Evolutionary conservation across 306 rosid species (phyloP).

Genomic region (Ammopiptanthus mongolicus): DNA sequence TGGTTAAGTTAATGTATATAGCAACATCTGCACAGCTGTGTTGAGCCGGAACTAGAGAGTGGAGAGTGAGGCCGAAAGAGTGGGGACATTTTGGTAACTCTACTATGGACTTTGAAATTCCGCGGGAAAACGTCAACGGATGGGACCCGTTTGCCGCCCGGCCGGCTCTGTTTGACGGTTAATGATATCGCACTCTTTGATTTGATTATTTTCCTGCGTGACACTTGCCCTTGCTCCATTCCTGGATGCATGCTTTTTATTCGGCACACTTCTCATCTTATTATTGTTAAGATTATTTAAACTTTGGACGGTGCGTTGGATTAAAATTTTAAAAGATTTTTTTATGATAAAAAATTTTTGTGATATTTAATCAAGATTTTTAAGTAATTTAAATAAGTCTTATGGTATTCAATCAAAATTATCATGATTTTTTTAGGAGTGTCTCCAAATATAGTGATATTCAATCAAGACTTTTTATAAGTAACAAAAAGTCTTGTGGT

Average conservation of each 20-base stretch:
- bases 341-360: no score
- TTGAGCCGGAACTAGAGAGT: neutral
- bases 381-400: no score
- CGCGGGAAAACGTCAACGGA: slow-evolving; percentile 17
- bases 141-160: slow-evolving; percentile 34
- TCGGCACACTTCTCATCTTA: neutral
- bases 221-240: neutral
- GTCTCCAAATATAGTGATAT: no score
- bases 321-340: no score
- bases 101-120: slow-evolving; percentile 10
- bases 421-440: no score
- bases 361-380: no score
- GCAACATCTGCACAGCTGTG: neutral
- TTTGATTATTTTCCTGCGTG: no score
- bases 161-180: slow-evolving; percentile 30
- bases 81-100: slow-evolving; percentile 24
- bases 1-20: neutral
- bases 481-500: no score
- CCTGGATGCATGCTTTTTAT: neutral
- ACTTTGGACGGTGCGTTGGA: no score
- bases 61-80: neutral
- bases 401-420: no score
- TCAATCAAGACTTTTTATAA: no score
- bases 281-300: no score
- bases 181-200: neutral